Evolutionary conservation across 75 land plant genomes (phyloP).

Genomic region (Selaginella tamariscina): DNA sequence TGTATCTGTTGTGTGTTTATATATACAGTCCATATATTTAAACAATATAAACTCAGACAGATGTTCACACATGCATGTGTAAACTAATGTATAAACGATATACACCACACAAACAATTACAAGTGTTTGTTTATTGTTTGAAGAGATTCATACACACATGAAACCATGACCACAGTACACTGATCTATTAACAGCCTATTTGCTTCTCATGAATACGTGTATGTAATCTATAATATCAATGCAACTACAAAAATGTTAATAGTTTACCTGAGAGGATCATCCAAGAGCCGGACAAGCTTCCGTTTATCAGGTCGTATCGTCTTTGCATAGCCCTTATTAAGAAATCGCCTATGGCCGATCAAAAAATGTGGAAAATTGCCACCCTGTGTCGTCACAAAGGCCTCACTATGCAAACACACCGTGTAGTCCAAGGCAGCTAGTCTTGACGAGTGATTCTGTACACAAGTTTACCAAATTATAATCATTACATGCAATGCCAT

Average conservation of each 20-base stretch:
- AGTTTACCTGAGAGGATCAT: constrained; percentile 56
- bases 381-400: constrained; percentile 98
- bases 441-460: constrained; percentile 80
- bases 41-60: background rate
- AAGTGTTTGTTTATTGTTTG: background rate
- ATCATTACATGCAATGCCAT: background rate
- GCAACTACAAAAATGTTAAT: background rate
- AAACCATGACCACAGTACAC: background rate
- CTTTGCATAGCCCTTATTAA: constrained; percentile 82
- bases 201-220: background rate
- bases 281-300: constrained; percentile 70
- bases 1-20: background rate
- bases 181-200: too few species aligned
- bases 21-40: background rate
- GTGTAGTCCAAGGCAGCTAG: constrained; percentile 95
- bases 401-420: constrained; percentile 97
- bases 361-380: constrained; percentile 97
- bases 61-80: constrained; percentile 7
- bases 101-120: background rate
- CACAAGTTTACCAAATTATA: background rate
- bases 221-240: background rate
- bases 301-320: constrained; percentile 89
- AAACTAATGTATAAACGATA: constrained; percentile 25
- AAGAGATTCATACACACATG: background rate
- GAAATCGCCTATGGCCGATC: constrained; percentile 83